Percentiles rank a stretch among this genome's conserved stretches.
These are phyloP conservation scores for Boletellus deceptivus DNA, from an alignment of 1,284 basidiomycete species.

Conservation along the genomic window DNA sequence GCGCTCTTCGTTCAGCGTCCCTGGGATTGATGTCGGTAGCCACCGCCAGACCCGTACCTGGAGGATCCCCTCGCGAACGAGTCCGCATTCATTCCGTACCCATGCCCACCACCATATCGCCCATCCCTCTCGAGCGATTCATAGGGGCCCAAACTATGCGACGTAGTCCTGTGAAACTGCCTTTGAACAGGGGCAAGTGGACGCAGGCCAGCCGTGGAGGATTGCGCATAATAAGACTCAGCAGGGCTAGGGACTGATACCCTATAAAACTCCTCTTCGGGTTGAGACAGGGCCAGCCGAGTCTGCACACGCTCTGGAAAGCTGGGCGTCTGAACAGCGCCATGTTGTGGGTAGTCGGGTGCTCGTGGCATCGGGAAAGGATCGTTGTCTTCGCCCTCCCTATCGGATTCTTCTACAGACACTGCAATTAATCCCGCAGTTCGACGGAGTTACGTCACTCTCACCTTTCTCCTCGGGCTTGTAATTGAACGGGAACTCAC, in stretches of 20 bases:
- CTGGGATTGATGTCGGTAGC: background rate
- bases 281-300: slow-evolving; percentile 2
- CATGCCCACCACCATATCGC: background rate
- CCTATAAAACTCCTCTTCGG: background rate
- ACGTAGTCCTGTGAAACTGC: background rate
- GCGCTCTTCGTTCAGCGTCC: background rate
- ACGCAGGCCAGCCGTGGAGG: background rate
- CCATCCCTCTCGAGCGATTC: background rate
- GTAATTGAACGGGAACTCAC: slow-evolving; percentile 11
- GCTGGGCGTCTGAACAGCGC: slow-evolving; percentile 5
- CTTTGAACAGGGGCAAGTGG: slow-evolving; percentile 1
- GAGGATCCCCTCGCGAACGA: slow-evolving; percentile 1
- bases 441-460: background rate
- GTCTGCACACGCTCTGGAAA: slow-evolving; percentile 4
- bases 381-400: background rate
- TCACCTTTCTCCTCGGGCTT: background rate
- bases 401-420: slow-evolving; percentile 1
- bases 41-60: background rate
- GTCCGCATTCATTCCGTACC: background rate
- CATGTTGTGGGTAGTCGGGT: slow-evolving; percentile 4
- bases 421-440: background rate
- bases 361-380: background rate
- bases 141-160: background rate
- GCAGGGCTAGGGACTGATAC: background rate
- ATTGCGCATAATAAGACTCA: background rate